phyloP scores from a whole-genome alignment of 177 flowering plant species.

The Vitis hybrid region DNA sequence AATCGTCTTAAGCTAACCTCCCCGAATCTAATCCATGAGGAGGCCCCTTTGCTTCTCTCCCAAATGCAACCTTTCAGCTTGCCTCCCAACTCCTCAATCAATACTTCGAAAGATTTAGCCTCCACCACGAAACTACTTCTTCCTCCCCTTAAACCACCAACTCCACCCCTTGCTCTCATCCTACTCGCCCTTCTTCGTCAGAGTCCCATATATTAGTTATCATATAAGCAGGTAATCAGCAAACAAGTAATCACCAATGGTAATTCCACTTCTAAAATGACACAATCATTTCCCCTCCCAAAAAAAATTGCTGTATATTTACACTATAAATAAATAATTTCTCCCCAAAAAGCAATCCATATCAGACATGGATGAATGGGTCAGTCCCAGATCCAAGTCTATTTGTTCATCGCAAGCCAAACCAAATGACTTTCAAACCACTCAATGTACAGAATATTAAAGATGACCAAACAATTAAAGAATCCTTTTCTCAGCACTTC shows the following conservation, averaged over 20 bases:
- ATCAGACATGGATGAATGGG: background rate
- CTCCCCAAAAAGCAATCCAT: background rate
- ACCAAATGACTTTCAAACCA: slow-evolving; percentile 10
- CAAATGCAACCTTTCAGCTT: no score
- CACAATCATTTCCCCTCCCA: background rate
- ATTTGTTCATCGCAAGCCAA: slow-evolving; percentile 2
- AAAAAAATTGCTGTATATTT: slow-evolving; percentile 11
- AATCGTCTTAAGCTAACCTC: no score
- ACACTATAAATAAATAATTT: slow-evolving; percentile 11
- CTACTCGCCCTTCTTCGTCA: no score
- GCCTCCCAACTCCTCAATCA: no score
- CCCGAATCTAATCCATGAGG: no score
- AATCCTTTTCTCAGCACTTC: background rate
- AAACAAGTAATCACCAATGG: background rate
- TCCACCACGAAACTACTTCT: no score
- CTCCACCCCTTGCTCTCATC: no score
- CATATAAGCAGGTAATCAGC: background rate
- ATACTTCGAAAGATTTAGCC: no score
- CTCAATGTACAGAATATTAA: slow-evolving; percentile 8
- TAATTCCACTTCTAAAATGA: background rate
- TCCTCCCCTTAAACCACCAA: no score
- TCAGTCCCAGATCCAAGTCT: slow-evolving; percentile 5
- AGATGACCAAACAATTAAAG: slow-evolving; percentile 6
- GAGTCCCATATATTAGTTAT: no score
- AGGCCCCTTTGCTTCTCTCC: no score